These are phyloP conservation scores for Populus deltoides DNA, from an alignment of 345 rosid genomes.

Conservation along the genomic window DNA sequence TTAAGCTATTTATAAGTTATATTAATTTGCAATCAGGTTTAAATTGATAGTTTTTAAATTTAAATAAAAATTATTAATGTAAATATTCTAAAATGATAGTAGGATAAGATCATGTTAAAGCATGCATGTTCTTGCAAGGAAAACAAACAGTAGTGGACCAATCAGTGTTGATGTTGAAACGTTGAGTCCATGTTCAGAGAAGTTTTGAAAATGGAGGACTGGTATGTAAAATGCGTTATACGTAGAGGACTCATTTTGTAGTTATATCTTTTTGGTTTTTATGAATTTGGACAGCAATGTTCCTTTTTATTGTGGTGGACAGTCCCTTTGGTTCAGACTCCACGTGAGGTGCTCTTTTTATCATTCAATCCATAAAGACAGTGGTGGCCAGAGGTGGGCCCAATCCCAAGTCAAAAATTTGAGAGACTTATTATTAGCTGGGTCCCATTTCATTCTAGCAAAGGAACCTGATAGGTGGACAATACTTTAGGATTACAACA, in stretches of 20 bases:
- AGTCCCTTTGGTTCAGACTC: conserved; percentile 94
- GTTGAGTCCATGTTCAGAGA: not conserved
- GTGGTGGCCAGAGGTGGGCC: conserved; percentile 71
- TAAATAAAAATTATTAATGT: too few relatives aligned
- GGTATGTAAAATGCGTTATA: not conserved
- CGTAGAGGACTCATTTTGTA: not conserved
- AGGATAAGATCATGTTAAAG: too few relatives aligned
- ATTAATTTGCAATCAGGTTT: too few relatives aligned
- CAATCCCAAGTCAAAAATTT: conserved; percentile 60
- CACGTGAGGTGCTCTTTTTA: conserved; percentile 99
- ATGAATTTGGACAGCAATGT: conserved; percentile 22
- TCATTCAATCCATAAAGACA: conserved; percentile 98
- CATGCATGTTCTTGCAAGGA: not conserved
- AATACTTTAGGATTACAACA: not conserved
- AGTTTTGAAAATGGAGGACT: not conserved
- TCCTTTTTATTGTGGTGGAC: conserved; percentile 64
- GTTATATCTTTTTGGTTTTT: not conserved
- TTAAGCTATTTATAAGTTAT: too few relatives aligned
- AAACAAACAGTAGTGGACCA: not conserved
- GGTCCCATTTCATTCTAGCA: not conserved
- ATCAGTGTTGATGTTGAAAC: not conserved
- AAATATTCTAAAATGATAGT: too few relatives aligned
- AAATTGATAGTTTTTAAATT: too few relatives aligned
- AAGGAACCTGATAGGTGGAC: not conserved
- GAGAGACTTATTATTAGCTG: conserved; percentile 19